These are phyloP conservation scores for Myxozyma neglecta DNA, from an alignment of 805 yeast species.

Conservation along the genomic window DNA sequence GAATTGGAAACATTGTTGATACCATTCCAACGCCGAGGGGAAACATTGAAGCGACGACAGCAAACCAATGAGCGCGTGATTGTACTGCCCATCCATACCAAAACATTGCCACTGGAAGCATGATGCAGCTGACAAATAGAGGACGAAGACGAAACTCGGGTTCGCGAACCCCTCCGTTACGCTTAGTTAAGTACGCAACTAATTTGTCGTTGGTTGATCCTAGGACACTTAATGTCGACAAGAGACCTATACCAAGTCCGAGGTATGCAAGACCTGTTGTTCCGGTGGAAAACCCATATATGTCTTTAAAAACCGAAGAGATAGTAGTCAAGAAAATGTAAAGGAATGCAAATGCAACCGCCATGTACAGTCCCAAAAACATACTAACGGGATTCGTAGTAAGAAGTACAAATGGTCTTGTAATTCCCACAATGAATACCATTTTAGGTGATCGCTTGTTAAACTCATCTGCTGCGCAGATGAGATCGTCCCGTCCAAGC, in stretches of 20 bases:
- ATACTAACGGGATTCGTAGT: conserved; percentile 55
- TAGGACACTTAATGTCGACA: conserved; percentile 52
- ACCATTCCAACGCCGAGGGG: conserved; percentile 43
- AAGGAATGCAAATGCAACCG: conserved; percentile 55
- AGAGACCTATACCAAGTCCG: conserved; percentile 57
- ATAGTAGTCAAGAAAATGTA: conserved; percentile 61
- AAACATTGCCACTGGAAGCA: conserved; percentile 50
- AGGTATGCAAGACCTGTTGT: conserved; percentile 60
- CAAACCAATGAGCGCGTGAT: conserved; percentile 50
- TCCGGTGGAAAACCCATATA: conserved; percentile 49
- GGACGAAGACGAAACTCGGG: conserved; percentile 54
- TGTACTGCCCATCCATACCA: conserved; percentile 56
- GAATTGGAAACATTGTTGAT: conserved; percentile 42
- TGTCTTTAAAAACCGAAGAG: conserved; percentile 53
- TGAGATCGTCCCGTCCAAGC: conserved; percentile 41
- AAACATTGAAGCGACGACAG: conserved; percentile 62
- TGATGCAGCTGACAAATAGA: conserved; percentile 49
- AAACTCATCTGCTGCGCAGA: conserved; percentile 47
- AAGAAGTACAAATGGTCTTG: conserved; percentile 54
- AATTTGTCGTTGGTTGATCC: conserved; percentile 47
- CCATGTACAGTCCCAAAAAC: conserved; percentile 56
- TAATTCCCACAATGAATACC: conserved; percentile 50
- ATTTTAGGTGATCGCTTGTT: conserved; percentile 41
- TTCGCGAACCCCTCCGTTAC: conserved; percentile 32
- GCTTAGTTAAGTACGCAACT: conserved; percentile 42